These are phyloP conservation scores for Trichoderma gracile DNA, from an alignment of 2,329 filamentous ascomycete genomes.

Conservation along the genomic window DNA sequence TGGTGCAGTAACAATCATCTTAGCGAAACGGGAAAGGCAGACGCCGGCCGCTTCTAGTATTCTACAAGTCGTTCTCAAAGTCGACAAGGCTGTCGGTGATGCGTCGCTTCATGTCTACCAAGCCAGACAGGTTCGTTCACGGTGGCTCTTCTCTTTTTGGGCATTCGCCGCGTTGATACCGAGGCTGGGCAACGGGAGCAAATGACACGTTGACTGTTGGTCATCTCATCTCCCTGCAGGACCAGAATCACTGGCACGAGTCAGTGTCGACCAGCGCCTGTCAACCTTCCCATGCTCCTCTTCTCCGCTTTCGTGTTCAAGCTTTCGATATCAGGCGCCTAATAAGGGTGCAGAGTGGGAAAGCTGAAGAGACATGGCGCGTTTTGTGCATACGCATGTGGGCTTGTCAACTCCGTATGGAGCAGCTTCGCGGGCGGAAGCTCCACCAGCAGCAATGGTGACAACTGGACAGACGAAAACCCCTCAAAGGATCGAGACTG, in stretches of 20 bases:
- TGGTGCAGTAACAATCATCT: background rate
- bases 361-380: conserved; percentile 12
- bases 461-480: conserved; percentile 11
- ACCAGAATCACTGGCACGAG: background rate
- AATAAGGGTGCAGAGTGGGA: background rate
- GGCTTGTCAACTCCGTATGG: conserved; percentile 5
- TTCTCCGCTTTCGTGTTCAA: conserved; percentile 12
- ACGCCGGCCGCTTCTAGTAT: background rate
- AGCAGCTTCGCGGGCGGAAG: background rate
- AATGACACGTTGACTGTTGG: conserved; percentile 10
- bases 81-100: background rate
- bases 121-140: background rate
- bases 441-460: conserved; percentile 8
- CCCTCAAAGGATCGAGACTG: conserved; percentile 7
- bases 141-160: conserved; percentile 1
- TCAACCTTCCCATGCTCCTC: background rate
- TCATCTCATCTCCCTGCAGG: background rate
- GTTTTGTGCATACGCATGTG: conserved; percentile 8
- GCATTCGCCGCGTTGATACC: background rate
- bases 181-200: conserved; percentile 10
- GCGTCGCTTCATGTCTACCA: conserved; percentile 1
- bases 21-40: conserved; percentile 6
- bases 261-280: conserved; percentile 10
- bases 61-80: background rate
- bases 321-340: background rate